Percentiles rank a stretch among this genome's conserved stretches.
These are phyloP conservation scores for Coniosporium tulheliwenetii DNA, from an alignment of 2,329 filamentous ascomycete genomes.

Conservation along the genomic window DNA sequence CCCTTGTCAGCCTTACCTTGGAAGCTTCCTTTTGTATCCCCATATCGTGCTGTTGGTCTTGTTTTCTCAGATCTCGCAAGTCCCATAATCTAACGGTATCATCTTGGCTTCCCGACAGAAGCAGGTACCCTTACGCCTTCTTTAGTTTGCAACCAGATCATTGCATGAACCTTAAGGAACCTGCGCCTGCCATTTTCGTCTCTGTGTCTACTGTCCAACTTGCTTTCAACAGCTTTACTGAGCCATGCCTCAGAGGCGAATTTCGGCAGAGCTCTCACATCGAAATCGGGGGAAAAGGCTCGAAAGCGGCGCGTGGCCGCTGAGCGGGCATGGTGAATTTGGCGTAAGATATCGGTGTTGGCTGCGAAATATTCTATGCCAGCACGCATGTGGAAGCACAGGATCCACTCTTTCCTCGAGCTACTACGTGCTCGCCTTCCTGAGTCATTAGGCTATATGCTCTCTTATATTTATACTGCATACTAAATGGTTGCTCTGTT, in stretches of 20 bases:
- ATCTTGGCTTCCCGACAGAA: constrained; percentile 51
- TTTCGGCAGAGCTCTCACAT: constrained; percentile 46
- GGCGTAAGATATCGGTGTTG: constrained; percentile 19
- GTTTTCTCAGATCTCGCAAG: constrained; percentile 37
- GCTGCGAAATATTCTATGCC: constrained; percentile 83
- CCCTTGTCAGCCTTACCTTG: no score
- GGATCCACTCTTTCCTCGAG: constrained; percentile 43
- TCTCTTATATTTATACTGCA: constrained; percentile 74
- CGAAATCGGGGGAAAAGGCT: constrained; percentile 77
- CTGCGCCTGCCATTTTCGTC: no score
- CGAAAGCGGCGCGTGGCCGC: constrained; percentile 76
- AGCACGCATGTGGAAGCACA: constrained; percentile 84
- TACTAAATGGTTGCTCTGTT: constrained; percentile 83
- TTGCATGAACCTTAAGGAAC: no score
- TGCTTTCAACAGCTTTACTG: no score
- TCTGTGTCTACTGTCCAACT: no score
- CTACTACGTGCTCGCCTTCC: constrained; percentile 56
- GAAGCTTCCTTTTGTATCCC: no score
- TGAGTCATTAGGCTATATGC: constrained; percentile 70
- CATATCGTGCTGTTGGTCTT: no score
- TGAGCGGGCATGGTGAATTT: constrained; percentile 53
- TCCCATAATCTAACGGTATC: constrained; percentile 50
- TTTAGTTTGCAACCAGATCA: no score
- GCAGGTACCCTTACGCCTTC: constrained; percentile 31
- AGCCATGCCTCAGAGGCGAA: no score